phyloP scores from a whole-genome alignment of 2,329 filamentous ascomycete genomes.

The Cercospora brassicicola region DNA sequence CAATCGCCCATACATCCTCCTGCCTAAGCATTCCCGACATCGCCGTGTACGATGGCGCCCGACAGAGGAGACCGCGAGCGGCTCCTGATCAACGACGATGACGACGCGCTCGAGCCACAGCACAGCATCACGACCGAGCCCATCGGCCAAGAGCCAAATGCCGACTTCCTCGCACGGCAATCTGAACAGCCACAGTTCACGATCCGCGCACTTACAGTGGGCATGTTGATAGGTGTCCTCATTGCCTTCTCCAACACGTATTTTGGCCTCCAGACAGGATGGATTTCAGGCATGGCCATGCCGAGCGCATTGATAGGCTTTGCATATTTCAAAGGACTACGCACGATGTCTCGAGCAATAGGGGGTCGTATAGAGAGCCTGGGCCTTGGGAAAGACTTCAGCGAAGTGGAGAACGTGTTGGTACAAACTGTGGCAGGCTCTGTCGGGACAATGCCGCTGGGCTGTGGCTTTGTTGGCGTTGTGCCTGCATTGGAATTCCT shows the following conservation, averaged over 20 bases:
- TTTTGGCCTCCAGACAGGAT: constrained; percentile 91
- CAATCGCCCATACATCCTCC: background rate
- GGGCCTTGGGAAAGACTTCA: constrained; percentile 63
- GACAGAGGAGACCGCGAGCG: constrained; percentile 34
- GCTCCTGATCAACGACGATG: constrained; percentile 19
- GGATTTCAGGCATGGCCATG: constrained; percentile 92
- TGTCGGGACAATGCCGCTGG: constrained; percentile 94
- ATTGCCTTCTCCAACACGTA: constrained; percentile 98
- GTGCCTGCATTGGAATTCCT: constrained; percentile 90
- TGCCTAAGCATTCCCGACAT: background rate
- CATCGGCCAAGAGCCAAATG: constrained; percentile 34
- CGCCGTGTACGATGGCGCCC: constrained; percentile 34
- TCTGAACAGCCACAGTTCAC: constrained; percentile 66
- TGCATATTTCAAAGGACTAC: constrained; percentile 81
- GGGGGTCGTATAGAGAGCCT: constrained; percentile 28
- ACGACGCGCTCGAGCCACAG: constrained; percentile 25
- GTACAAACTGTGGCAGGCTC: constrained; percentile 94
- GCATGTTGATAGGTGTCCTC: constrained; percentile 79
- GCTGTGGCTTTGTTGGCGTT: constrained; percentile 92
- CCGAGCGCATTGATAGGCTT: constrained; percentile 92
- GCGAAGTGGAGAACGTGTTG: constrained; percentile 92
- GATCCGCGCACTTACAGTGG: constrained; percentile 72
- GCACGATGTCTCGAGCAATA: constrained; percentile 65
- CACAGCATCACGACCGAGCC: constrained; percentile 30
- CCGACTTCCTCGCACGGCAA: constrained; percentile 31